These are phyloP conservation scores for Quaeritorhiza haematococci DNA, from an alignment of 371 early-diverging fungal genomes.

Conservation along the genomic window DNA sequence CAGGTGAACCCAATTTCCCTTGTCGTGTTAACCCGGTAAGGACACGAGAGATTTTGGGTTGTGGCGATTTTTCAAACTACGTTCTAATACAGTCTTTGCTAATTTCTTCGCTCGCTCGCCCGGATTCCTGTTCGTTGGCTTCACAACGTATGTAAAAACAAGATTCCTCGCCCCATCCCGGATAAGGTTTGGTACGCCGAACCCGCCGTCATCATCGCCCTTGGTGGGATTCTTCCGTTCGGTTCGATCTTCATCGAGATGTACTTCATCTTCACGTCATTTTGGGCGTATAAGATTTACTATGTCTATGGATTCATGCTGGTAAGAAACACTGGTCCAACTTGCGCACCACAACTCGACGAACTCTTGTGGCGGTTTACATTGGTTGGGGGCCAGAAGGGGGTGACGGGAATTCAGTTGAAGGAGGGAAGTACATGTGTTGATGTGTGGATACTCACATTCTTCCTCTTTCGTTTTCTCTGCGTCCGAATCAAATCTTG, in stretches of 20 bases:
- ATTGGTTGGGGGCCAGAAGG: no score
- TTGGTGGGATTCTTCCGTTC: constrained; percentile 80
- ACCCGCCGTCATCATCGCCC: constrained; percentile 52
- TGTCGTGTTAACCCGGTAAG: constrained; percentile 74
- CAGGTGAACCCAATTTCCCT: constrained; percentile 62
- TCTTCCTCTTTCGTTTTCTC: neutral
- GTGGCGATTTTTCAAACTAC: no score
- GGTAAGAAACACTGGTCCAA: constrained; percentile 14
- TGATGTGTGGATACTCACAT: no score
- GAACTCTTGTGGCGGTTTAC: no score
- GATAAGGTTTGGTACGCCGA: constrained; percentile 70
- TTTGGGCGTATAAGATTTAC: constrained; percentile 80
- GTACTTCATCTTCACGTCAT: constrained; percentile 78
- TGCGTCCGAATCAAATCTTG: neutral
- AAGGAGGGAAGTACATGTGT: no score
- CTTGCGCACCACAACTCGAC: no score
- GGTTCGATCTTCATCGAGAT: constrained; percentile 82
- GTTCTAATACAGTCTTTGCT: neutral
- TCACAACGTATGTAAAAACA: neutral
- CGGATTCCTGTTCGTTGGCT: constrained; percentile 1
- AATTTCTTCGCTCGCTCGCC: neutral
- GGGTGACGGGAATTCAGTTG: no score
- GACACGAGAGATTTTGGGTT: no score
- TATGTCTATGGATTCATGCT: constrained; percentile 82
- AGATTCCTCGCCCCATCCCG: constrained; percentile 66